Conservation (phyloP, 805 yeast species). For the Yueomyces sp. region DNA sequence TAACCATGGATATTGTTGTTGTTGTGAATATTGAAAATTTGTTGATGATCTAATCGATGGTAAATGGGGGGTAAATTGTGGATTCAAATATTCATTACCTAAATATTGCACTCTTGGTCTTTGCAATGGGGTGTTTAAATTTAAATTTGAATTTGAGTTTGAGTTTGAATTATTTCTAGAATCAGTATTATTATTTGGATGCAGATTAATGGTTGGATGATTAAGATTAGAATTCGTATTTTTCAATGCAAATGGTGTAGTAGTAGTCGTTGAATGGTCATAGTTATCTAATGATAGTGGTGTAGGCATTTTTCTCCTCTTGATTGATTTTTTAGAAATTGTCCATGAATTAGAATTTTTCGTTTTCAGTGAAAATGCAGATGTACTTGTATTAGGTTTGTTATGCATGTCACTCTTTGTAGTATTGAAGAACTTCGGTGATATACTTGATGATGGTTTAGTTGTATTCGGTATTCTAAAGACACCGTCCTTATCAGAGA, state of each 20-base stretch:
- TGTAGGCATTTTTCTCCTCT: slow-evolving; percentile 16
- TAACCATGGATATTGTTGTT: no score
- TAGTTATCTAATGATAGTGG: slow-evolving; percentile 9
- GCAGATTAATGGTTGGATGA: slow-evolving; percentile 5
- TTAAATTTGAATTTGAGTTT: neutral
- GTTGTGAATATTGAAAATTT: no score
- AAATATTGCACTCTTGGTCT: slow-evolving; percentile 19
- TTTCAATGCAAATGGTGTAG: neutral
- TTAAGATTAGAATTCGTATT: slow-evolving; percentile 18
- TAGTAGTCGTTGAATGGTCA: neutral
- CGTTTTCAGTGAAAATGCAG: no score
- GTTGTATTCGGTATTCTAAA: neutral
- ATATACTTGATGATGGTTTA: no score
- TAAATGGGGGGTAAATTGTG: no score
- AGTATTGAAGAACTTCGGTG: no score
- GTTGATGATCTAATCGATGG: no score
- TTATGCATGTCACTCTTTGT: no score
- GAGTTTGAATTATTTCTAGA: slow-evolving; percentile 3
- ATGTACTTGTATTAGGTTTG: no score
- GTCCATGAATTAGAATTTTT: neutral
- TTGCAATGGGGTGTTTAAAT: neutral
- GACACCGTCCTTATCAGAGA: neutral
- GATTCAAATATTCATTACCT: slow-evolving; percentile 5
- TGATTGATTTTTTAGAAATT: slow-evolving; percentile 7
- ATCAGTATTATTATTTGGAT: slow-evolving; percentile 3